Evolutionary conservation across 2,329 filamentous ascomycete genomes (phyloP).

Genomic region (Akanthomyces muscarius): DNA sequence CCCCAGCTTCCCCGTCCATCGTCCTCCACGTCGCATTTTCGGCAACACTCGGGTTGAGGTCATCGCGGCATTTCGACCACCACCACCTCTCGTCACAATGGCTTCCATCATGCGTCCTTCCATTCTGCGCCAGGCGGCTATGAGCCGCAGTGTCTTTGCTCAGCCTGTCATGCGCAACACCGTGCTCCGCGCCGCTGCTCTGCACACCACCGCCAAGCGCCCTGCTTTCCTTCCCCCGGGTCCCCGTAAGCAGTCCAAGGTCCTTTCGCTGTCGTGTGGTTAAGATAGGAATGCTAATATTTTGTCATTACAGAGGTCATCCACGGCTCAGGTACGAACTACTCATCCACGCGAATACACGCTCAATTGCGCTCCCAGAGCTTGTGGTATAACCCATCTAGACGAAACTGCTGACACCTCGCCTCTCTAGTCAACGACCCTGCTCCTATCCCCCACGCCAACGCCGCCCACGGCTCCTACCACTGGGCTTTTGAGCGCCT

Average conservation of each 20-base stretch:
- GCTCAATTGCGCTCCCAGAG: neutral
- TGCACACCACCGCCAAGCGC: constrained; percentile 76
- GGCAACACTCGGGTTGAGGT: constrained; percentile 15
- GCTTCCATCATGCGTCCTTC: constrained; percentile 53
- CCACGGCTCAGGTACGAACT: constrained; percentile 63
- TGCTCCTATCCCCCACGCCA: constrained; percentile 65
- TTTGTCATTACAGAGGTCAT: constrained; percentile 57
- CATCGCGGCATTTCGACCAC: constrained; percentile 11
- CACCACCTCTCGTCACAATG: constrained; percentile 37
- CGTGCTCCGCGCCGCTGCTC: constrained; percentile 59
- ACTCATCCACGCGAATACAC: neutral
- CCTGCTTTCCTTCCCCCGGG: constrained; percentile 79
- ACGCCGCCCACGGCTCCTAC: constrained; percentile 85
- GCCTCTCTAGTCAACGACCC: constrained; percentile 72
- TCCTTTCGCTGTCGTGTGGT: neutral
- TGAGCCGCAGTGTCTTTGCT: constrained; percentile 37
- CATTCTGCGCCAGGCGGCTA: constrained; percentile 51
- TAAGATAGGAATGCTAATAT: neutral
- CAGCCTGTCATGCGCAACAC: constrained; percentile 34
- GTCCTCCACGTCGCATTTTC: neutral
- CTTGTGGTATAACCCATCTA: neutral
- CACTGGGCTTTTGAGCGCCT: constrained; percentile 97
- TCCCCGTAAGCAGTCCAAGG: constrained; percentile 62
- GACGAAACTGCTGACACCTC: constrained; percentile 10
- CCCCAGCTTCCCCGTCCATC: neutral